Percentiles rank a stretch among this genome's conserved stretches.
phyloP scores from a whole-genome alignment of 441 rosid genomes.

The Brassica balearica region DNA sequence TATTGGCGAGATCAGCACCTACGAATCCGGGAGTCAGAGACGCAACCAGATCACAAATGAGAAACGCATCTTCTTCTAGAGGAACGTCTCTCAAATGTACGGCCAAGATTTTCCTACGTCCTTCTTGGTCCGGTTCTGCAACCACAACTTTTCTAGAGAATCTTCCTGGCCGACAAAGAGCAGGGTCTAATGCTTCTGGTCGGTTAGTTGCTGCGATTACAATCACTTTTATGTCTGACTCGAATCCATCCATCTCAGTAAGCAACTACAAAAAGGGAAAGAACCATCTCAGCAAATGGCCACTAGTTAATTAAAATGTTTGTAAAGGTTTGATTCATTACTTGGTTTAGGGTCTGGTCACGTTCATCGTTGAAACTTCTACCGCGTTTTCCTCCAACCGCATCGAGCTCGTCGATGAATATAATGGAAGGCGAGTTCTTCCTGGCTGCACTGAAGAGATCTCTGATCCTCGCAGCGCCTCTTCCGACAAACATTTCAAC shows the following conservation, averaged over 20 bases:
- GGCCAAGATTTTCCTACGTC: conserved; percentile 69
- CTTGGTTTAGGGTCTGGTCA: conserved; percentile 97
- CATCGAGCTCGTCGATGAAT: conserved; percentile 93
- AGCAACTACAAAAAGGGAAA: conserved; percentile 66
- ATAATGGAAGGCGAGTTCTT: conserved; percentile 81
- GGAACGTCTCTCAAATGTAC: conserved; percentile 77
- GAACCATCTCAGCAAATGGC: conserved; percentile 5
- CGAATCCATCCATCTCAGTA: conserved; percentile 98
- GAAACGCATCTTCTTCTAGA: conserved; percentile 66
- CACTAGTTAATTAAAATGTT: neutral
- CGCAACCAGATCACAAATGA: conserved; percentile 69
- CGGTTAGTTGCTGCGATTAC: conserved; percentile 81
- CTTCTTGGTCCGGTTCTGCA: conserved; percentile 80
- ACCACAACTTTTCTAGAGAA: conserved; percentile 80
- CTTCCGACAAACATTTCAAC: conserved; percentile 97
- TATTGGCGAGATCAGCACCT: conserved; percentile 84
- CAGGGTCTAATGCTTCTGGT: conserved; percentile 76
- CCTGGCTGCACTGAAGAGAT: conserved; percentile 78
- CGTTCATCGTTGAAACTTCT: conserved; percentile 98
- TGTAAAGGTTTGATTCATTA: conserved; percentile 24
- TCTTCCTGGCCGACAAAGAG: conserved; percentile 81
- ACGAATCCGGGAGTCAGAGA: conserved; percentile 75
- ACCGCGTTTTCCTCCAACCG: conserved; percentile 96
- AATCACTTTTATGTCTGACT: conserved; percentile 69
- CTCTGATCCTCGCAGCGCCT: conserved; percentile 94